A percentile compares a stretch with the other conserved stretches of the same genome.
Evolutionary conservation across 208 protist genomes (phyloP).

Genomic region (Leishmania tarentolae): DNA sequence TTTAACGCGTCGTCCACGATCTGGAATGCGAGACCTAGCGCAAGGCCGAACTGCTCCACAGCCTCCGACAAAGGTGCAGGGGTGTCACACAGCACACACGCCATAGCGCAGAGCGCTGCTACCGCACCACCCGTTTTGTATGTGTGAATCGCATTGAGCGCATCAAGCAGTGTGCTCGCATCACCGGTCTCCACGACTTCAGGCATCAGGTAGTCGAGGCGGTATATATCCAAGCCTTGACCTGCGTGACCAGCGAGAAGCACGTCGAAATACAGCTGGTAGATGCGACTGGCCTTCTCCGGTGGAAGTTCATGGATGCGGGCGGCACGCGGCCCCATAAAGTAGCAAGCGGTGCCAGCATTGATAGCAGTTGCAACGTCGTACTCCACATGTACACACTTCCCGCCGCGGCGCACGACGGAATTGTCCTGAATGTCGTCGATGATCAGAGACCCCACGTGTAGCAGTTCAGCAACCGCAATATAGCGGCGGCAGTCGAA

Average conservation of each 20-base stretch:
- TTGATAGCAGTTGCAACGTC: constrained; percentile 66
- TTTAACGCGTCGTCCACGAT: constrained; percentile 71
- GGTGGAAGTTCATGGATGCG: constrained; percentile 40
- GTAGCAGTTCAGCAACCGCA: constrained; percentile 62
- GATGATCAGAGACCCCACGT: constrained; percentile 77
- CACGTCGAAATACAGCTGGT: constrained; percentile 65
- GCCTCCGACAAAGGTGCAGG: constrained; percentile 25
- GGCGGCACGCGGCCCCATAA: constrained; percentile 55
- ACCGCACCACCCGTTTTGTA: constrained; percentile 61
- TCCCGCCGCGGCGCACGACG: constrained; percentile 54
- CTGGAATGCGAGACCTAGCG: constrained; percentile 66
- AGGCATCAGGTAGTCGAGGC: constrained; percentile 58
- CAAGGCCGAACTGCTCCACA: constrained; percentile 46
- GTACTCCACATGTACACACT: constrained; percentile 55
- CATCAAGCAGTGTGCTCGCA: constrained; percentile 33
- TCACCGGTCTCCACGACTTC: constrained; percentile 46
- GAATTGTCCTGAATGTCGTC: constrained; percentile 82
- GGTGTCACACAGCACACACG: constrained; percentile 53
- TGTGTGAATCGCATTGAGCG: constrained; percentile 50
- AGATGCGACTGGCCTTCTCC: constrained; percentile 43
- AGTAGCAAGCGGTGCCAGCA: constrained; percentile 70
- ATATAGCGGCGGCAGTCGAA: constrained; percentile 62
- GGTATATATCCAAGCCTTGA: constrained; percentile 72
- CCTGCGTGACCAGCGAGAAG: constrained; percentile 61
- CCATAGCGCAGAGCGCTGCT: constrained; percentile 47